A percentile compares a stretch with the other conserved stretches of the same genome.
Evolutionary conservation across 2,329 filamentous ascomycete species (phyloP).

Genomic region (Stagonosporopsis vannaccii): DNA sequence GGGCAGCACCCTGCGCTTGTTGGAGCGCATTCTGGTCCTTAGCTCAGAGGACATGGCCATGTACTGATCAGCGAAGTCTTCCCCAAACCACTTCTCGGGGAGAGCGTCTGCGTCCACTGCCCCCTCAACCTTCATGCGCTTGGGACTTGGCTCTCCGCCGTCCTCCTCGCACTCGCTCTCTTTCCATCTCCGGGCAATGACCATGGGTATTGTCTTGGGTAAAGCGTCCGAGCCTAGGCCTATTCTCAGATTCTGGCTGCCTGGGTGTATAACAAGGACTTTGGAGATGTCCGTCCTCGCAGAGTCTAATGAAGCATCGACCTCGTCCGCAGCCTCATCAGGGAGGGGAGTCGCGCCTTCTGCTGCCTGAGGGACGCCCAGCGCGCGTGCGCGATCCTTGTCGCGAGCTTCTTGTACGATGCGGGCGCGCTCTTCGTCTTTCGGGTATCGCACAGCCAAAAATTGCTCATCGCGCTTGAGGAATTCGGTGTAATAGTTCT

Average conservation of each 20-base stretch:
- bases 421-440: conserved; percentile 82
- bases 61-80: conserved; percentile 75
- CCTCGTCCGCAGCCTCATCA: conserved; percentile 44
- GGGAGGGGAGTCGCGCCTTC: conserved; percentile 35
- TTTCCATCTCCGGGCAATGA: conserved; percentile 79
- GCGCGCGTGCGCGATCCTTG: conserved; percentile 82
- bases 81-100: conserved; percentile 83
- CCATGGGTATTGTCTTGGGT: conserved; percentile 93
- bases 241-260: conserved; percentile 93
- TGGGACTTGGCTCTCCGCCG: conserved; percentile 78
- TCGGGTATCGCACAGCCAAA: conserved; percentile 84
- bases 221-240: conserved; percentile 95
- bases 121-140: conserved; percentile 67
- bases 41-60: conserved; percentile 84
- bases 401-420: conserved; percentile 89
- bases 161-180: conserved; percentile 85
- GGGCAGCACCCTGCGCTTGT: conserved; percentile 94
- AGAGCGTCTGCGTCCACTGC: conserved; percentile 67
- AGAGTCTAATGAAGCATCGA: conserved; percentile 31
- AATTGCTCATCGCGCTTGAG: conserved; percentile 98
- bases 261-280: conserved; percentile 92
- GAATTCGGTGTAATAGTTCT: conserved; percentile 95
- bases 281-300: conserved; percentile 75
- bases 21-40: conserved; percentile 87
- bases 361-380: conserved; percentile 63